Evolutionary conservation across 1,139 yeast species (phyloP).

Genomic region (Kazachstania sp.): DNA sequence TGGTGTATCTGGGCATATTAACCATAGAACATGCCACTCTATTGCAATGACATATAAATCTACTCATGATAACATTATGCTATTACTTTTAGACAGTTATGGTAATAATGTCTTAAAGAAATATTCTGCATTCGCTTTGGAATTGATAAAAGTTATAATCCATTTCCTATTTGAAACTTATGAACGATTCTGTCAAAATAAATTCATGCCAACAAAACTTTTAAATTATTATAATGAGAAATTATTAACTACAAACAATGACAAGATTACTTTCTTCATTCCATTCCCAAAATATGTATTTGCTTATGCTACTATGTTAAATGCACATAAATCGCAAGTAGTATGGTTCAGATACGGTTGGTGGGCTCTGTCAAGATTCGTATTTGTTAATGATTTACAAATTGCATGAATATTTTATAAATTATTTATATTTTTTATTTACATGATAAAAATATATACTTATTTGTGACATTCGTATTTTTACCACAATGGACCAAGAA

Average conservation of each 20-base stretch:
- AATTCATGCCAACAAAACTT: background rate
- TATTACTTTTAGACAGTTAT: slow-evolving; percentile 8
- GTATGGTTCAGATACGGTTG: slow-evolving; percentile 94
- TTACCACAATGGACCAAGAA: slow-evolving; percentile 30
- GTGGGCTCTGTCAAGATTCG: slow-evolving; percentile 60
- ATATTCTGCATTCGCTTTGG: slow-evolving; percentile 9
- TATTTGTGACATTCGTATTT: too few species aligned
- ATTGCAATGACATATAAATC: slow-evolving; percentile 40
- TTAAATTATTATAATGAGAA: background rate
- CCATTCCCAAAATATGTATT: slow-evolving; percentile 48
- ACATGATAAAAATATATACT: background rate
- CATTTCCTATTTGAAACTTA: background rate
- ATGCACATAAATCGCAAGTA: slow-evolving; percentile 84
- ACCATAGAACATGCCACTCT: slow-evolving; percentile 60
- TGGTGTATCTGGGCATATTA: slow-evolving; percentile 83
- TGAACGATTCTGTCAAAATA: background rate
- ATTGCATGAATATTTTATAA: slow-evolving; percentile 6
- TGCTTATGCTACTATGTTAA: slow-evolving; percentile 67
- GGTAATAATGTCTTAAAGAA: slow-evolving; percentile 8
- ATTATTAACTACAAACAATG: background rate
- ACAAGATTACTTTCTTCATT: background rate
- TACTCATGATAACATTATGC: slow-evolving; percentile 16
- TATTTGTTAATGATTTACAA: slow-evolving; percentile 56
- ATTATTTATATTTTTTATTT: background rate
- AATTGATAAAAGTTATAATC: slow-evolving; percentile 4